phyloP scores from a whole-genome alignment of 306 rosid genomes.

The Vigna angularis region DNA sequence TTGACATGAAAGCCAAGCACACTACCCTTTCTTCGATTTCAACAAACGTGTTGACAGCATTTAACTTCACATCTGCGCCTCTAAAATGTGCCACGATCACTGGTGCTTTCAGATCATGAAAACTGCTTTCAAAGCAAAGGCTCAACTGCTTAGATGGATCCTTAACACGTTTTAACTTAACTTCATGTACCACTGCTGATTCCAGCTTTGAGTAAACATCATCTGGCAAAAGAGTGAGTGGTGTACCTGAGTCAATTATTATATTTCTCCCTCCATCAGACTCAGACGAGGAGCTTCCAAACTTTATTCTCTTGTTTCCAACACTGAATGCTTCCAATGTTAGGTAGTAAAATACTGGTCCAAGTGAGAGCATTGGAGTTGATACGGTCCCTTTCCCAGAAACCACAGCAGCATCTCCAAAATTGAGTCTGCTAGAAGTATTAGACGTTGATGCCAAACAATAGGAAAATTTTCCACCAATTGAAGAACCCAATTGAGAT shows the following conservation, averaged over 20 bases:
- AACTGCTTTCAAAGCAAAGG: conserved; percentile 44
- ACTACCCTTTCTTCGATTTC: neutral
- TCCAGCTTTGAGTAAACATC: conserved; percentile 36
- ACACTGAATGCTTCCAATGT: conserved; percentile 38
- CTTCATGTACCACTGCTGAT: neutral
- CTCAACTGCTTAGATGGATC: neutral
- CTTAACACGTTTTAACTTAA: neutral
- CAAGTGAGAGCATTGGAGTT: conserved; percentile 7
- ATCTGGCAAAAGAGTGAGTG: conserved; percentile 38
- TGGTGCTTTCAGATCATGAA: conserved; percentile 5
- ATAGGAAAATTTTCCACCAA: conserved; percentile 55
- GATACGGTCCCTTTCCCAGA: conserved; percentile 37
- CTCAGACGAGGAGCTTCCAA: neutral
- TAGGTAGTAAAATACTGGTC: neutral
- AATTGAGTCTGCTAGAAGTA: conserved; percentile 8
- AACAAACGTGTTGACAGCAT: conserved; percentile 46
- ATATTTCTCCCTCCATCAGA: neutral
- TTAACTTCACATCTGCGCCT: conserved; percentile 50
- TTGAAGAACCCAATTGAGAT: conserved; percentile 46
- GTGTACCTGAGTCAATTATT: conserved; percentile 58
- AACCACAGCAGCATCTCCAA: conserved; percentile 43
- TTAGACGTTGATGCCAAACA: conserved; percentile 46
- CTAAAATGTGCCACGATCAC: conserved; percentile 47
- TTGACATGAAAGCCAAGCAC: conserved; percentile 52
- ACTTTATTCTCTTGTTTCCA: neutral